Base-by-base conservation (phyloP, 768 basidiomycete species). In the Mycena rebaudengoi region DNA sequence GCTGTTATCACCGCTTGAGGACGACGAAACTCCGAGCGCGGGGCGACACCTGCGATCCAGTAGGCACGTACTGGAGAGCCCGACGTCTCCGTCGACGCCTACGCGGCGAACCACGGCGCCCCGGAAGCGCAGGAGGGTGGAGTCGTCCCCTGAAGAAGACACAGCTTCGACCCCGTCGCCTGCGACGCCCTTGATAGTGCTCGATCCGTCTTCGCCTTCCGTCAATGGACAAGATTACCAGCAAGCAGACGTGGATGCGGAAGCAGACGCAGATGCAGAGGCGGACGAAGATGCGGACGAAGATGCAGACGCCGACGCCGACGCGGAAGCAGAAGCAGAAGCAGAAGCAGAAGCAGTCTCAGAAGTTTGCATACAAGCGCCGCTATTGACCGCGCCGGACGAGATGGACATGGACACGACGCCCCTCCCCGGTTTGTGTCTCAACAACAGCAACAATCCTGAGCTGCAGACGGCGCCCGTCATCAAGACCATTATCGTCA, bases 111-210 rank as follows among this genome's bases (percentile, higher is more conserved):
- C 70, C 30, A 7, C 66, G 28, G 69, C 78, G 7, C 72, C 78
- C 43, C 77, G 79, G 60, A 87, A 87, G 73, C 81, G 85, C 41
- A 75, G 79, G 69, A 78, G 80, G 64, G 71, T 82, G 6, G 80
- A 81, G 52, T 79, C 78, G 32, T 77, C 79, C 1, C 75, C 81
- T 16, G 81, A 78, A 58, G 44, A 58, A 6, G 65, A 67, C 13
- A 7, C n/a, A n/a, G n/a, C n/a, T n/a, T n/a, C n/a, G n/a, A n/a
- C n/a, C n/a, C n/a, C 43, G 12, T 56, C 61, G 14, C 53, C 54
- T 13, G 59, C 43, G 32, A 26, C 58, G 41, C 45, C 71, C 14
- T 28, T 60, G 16, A 60, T 64, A 51, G 49, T 41, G 33, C 45
- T 51, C 2, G 53, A 54, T 18, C 20, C 46, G 16, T 33, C 62